Evolutionary conservation across 371 early-diverging fungal species (phyloP), one percentile per base, ranked within the genome.

Genomic region (Saksenaea vasiformis): DNA sequence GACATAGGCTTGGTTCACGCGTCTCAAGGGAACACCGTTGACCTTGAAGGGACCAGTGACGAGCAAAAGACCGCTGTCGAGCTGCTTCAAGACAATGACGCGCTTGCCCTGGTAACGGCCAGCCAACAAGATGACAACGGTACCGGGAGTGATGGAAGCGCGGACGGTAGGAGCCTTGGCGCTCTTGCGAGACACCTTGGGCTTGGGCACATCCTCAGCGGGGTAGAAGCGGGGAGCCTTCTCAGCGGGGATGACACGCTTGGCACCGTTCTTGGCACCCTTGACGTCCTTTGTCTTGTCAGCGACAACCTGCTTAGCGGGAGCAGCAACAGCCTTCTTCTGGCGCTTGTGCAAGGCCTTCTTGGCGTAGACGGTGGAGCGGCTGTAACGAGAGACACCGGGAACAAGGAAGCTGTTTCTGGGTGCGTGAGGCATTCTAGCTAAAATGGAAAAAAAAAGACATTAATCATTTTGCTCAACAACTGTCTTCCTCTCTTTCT

Each of bases 1-100:
- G 72, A 95, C 98, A 83, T 96, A 98, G 68, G 97, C 95, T 85
- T 96, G 97, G 91, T 96, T 95, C 84, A 98, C 96, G 65, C 99
- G 95, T 72, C 94, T 90, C 71, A 98, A 85, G 61, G 99, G 99
- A 44, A 98, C 95, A 73, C 99, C 99, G 90, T 98, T 98, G 84
- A 97, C 76, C 88, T 92, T 93, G 93, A 90, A 94, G 65, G 99
- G 99, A 65, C 99, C 99, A 68, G 97, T 93, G 71, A 98, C 95
- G 69, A 98, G 89, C 67, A 98, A 85, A 67, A 98, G 89, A 74
- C 99, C 99, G 65, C 91, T 90, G 66, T 85, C 89, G 70, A 98
- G 90, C 85, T 95, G 94, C 92, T 96, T 97, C 83, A 98, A 87
- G 91, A 93, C 97, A 58, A 98, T 97, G 69, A 98, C 99, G 66